Percentiles rank a stretch among this genome's conserved stretches.
Conservation (phyloP, 805 yeast genomes). For the Candida takata region DNA sequence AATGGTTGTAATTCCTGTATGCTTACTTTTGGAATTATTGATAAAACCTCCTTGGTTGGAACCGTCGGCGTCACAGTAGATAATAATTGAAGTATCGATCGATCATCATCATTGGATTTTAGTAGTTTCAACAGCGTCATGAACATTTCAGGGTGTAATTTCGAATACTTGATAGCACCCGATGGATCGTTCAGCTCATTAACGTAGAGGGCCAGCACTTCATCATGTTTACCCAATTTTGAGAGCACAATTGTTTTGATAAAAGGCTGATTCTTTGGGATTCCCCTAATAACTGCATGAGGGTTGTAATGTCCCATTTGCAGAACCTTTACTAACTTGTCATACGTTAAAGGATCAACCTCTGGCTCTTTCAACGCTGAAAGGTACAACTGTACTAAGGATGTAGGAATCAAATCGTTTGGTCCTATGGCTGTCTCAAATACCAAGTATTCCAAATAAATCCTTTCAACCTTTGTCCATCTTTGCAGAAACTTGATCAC, state of each 20-base stretch:
- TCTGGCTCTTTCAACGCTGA: neutral
- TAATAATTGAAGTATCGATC: conserved; percentile 34
- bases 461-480: conserved; percentile 27
- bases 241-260: conserved; percentile 51
- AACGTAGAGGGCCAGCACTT: conserved; percentile 56
- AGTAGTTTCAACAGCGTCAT: conserved; percentile 30
- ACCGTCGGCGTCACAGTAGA: conserved; percentile 29
- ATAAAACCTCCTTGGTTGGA: conserved; percentile 10
- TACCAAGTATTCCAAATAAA: conserved; percentile 49
- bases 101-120: conserved; percentile 26
- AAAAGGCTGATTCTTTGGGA: neutral
- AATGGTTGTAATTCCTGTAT: conserved; percentile 15
- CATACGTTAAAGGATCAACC: neutral
- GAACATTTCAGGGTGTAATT: conserved; percentile 37
- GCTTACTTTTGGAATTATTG: conserved; percentile 10
- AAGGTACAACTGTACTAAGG: conserved; percentile 40
- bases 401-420: conserved; percentile 34
- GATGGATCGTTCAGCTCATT: conserved; percentile 48
- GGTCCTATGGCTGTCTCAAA: conserved; percentile 31
- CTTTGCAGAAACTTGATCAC: conserved; percentile 46
- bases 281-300: conserved; percentile 23
- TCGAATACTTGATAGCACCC: conserved; percentile 43
- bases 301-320: conserved; percentile 28
- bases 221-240: conserved; percentile 51
- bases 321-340: conserved; percentile 30